A percentile compares a stretch with the other conserved stretches of the same genome.
These are phyloP conservation scores for Protomyces macrosporus DNA, from an alignment of 1,139 yeast genomes.

Conservation along the genomic window DNA sequence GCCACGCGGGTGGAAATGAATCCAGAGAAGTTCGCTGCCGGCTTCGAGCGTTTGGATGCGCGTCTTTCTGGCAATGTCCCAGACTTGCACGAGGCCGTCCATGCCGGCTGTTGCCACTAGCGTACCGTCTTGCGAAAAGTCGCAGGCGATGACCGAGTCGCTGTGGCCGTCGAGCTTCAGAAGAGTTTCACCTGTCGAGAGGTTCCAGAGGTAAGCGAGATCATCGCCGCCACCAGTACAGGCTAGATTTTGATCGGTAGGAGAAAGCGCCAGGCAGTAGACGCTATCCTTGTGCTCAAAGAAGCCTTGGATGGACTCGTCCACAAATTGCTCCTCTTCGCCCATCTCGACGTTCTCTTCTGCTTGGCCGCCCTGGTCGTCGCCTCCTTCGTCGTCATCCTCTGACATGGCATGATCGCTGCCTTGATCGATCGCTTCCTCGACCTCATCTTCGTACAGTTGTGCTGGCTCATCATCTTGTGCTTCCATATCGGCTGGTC, in stretches of 20 bases:
- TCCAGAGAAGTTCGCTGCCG: conserved; percentile 79
- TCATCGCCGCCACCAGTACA: conserved; percentile 87
- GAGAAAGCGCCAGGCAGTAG: conserved; percentile 72
- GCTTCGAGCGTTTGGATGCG: conserved; percentile 65
- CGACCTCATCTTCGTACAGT: conserved; percentile 14
- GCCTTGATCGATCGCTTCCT: conserved; percentile 17
- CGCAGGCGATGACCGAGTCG: conserved; percentile 82
- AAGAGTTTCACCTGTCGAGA: conserved; percentile 29
- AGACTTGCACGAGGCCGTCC: conserved; percentile 79
- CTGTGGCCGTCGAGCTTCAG: conserved; percentile 49
- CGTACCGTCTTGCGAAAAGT: conserved; percentile 75
- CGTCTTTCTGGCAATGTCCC: conserved; percentile 51
- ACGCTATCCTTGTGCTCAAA: conserved; percentile 84
- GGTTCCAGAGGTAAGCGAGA: conserved; percentile 74
- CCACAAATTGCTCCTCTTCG: conserved; percentile 47
- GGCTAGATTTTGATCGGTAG: conserved; percentile 70
- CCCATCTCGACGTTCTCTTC: background rate
- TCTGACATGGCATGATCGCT: conserved; percentile 21
- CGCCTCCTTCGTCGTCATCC: conserved; percentile 4
- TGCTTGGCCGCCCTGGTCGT: background rate
- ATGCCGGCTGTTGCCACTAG: conserved; percentile 85
- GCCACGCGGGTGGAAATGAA: conserved; percentile 70
- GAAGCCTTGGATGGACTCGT: conserved; percentile 83
- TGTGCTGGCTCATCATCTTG: background rate
- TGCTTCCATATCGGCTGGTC: background rate